Percentiles rank a stretch among this genome's conserved stretches.
phyloP scores from a whole-genome alignment of 1,139 yeast species.

The Yamadazyma dushanensis region DNA sequence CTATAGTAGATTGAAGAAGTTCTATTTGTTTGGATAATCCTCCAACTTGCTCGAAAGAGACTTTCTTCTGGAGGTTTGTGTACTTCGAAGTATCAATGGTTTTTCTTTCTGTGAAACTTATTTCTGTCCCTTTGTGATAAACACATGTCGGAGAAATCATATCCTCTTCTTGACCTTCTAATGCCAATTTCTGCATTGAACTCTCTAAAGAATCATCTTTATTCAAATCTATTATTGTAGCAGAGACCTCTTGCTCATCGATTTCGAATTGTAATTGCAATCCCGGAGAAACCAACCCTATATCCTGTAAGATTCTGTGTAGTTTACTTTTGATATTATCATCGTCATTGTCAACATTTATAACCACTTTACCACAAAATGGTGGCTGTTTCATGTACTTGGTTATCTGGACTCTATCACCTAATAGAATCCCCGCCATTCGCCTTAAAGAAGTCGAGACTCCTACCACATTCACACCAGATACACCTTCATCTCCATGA shows the following conservation, averaged over 20 bases:
- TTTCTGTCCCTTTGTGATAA: constrained; percentile 40
- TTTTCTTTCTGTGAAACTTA: constrained; percentile 19
- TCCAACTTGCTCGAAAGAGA: constrained; percentile 62
- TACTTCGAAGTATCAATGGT: constrained; percentile 23
- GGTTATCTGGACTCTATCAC: constrained; percentile 63
- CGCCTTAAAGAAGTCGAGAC: constrained; percentile 51
- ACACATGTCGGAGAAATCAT: constrained; percentile 48
- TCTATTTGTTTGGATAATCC: constrained; percentile 71
- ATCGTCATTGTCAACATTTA: constrained; percentile 10
- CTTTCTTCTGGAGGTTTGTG: constrained; percentile 41
- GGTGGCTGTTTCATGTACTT: constrained; percentile 51
- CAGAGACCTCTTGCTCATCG: constrained; percentile 8
- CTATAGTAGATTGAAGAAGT: constrained; percentile 64
- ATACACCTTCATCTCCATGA: constrained; percentile 36
- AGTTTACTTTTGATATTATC: constrained; percentile 18
- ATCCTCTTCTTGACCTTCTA: constrained; percentile 16
- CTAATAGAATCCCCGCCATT: constrained; percentile 61
- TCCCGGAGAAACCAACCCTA: constrained; percentile 62
- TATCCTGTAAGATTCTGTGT: constrained; percentile 44
- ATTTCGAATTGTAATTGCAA: constrained; percentile 23
- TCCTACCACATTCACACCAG: constrained; percentile 54
- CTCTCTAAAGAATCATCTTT: constrained; percentile 18
- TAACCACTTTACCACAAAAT: constrained; percentile 36
- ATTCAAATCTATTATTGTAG: constrained; percentile 25
- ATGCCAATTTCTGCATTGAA: constrained; percentile 28